These are phyloP conservation scores for Fonsecaea nubica DNA, from an alignment of 2,329 filamentous ascomycete species.

Conservation along the genomic window DNA sequence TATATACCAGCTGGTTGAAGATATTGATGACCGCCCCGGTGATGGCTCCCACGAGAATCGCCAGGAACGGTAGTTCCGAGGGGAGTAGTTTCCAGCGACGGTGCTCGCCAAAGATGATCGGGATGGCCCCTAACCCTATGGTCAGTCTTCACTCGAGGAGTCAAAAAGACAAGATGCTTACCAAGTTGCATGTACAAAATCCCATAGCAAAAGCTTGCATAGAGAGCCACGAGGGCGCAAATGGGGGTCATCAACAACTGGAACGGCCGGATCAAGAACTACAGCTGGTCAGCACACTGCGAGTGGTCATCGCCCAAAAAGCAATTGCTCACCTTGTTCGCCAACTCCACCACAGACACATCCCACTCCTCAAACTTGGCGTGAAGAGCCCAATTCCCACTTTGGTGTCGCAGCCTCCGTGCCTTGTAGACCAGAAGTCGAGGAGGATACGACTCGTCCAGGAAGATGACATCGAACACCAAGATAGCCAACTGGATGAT, in stretches of 20 bases:
- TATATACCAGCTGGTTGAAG: slow-evolving; percentile 49
- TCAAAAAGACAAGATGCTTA: slow-evolving; percentile 8
- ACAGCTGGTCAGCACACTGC: slow-evolving; percentile 15
- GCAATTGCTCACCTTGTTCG: slow-evolving; percentile 47
- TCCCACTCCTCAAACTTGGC: slow-evolving; percentile 50
- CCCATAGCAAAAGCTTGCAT: slow-evolving; percentile 61
- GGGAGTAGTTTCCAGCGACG: slow-evolving; percentile 57
- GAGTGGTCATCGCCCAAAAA: not conserved
- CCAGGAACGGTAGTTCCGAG: slow-evolving; percentile 57
- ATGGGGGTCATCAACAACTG: slow-evolving; percentile 61
- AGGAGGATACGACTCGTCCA: slow-evolving; percentile 66
- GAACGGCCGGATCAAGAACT: slow-evolving; percentile 56
- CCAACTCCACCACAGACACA: slow-evolving; percentile 49
- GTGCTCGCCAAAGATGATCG: slow-evolving; percentile 56
- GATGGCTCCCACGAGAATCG: slow-evolving; percentile 54
- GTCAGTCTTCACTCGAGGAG: not conserved
- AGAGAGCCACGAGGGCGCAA: slow-evolving; percentile 53
- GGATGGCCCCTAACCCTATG: slow-evolving; percentile 51
- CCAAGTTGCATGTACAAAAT: slow-evolving; percentile 56
- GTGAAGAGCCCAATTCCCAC: slow-evolving; percentile 55
- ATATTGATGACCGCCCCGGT: slow-evolving; percentile 52
- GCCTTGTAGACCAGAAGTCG: slow-evolving; percentile 61
- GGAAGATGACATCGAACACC: slow-evolving; percentile 57
- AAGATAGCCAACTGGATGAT: slow-evolving; percentile 68
- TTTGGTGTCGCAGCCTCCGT: slow-evolving; percentile 56